Conservation (phyloP, 352 stramenopile genomes). For the Peronospora belbahrii region DNA sequence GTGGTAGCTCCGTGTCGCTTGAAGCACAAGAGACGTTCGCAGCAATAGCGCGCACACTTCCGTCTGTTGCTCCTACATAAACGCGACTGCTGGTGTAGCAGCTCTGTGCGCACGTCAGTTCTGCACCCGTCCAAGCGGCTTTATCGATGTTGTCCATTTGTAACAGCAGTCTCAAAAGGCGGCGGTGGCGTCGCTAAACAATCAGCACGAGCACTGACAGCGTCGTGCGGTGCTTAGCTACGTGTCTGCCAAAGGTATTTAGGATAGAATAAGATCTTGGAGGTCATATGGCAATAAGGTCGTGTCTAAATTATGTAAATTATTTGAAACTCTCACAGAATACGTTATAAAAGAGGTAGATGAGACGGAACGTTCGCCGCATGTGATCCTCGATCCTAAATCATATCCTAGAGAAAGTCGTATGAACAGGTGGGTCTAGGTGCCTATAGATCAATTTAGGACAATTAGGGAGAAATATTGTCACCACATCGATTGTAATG, state of each 20-base stretch:
- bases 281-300: no score
- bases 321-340: no score
- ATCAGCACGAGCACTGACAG: background rate
- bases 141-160: constrained; percentile 22
- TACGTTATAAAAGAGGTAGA: background rate
- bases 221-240: no score
- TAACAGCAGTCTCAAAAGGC: background rate
- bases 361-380: constrained; percentile 3
- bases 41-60: constrained; percentile 22
- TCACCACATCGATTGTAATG: background rate
- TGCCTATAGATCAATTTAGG: no score
- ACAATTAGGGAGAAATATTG: no score
- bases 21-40: constrained; percentile 17
- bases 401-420: constrained; percentile 4
- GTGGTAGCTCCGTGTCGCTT: constrained; percentile 9
- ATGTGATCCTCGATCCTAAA: background rate
- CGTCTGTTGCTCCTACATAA: constrained; percentile 22
- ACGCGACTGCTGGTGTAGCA: constrained; percentile 9
- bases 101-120: constrained; percentile 22
- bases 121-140: background rate
- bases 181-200: background rate
- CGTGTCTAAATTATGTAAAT: no score
- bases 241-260: constrained; percentile 1
- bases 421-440: no score
- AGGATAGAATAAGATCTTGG: background rate